Evolutionary conservation across 176 grass and related monocot species (phyloP).

Genomic region (Zea mays): DNA sequence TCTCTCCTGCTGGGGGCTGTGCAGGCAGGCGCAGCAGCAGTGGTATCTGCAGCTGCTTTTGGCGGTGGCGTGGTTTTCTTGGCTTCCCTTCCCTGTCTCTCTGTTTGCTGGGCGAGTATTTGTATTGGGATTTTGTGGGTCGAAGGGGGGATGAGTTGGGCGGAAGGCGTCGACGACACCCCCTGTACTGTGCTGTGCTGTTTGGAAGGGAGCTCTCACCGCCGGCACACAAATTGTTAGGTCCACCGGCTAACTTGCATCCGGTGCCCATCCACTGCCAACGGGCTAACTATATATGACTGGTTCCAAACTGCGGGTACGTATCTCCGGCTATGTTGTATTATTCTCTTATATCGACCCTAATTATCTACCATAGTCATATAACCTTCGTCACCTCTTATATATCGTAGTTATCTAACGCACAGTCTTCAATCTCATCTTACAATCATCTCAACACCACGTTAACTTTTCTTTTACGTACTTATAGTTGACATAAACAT

Average conservation of each 20-base stretch:
- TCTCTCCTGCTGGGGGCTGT: neutral
- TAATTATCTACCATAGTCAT: too few relatives aligned
- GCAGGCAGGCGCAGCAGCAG: neutral
- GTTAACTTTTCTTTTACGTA: too few relatives aligned
- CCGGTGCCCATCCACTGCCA: neutral
- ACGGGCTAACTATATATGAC: too few relatives aligned
- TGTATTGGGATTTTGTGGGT: constrained; percentile 48
- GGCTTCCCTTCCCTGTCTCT: neutral
- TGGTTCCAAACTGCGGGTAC: too few relatives aligned
- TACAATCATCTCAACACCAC: too few relatives aligned
- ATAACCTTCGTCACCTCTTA: too few relatives aligned
- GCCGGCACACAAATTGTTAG: constrained; percentile 28
- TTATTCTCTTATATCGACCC: too few relatives aligned
- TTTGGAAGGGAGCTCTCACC: constrained; percentile 40
- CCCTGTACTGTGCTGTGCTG: constrained; percentile 36
- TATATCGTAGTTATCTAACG: too few relatives aligned
- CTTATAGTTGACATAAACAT: too few relatives aligned
- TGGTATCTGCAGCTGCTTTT: constrained; percentile 36
- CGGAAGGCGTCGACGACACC: constrained; percentile 46
- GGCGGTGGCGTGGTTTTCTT: constrained; percentile 34
- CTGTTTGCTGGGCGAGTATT: constrained; percentile 54
- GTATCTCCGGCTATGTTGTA: too few relatives aligned
- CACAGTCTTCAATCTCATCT: too few relatives aligned
- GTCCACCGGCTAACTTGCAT: constrained; percentile 43
- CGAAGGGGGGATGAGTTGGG: constrained; percentile 47